phyloP scores from a whole-genome alignment of 257 asterid genomes.

The Nemophila menziesii region DNA sequence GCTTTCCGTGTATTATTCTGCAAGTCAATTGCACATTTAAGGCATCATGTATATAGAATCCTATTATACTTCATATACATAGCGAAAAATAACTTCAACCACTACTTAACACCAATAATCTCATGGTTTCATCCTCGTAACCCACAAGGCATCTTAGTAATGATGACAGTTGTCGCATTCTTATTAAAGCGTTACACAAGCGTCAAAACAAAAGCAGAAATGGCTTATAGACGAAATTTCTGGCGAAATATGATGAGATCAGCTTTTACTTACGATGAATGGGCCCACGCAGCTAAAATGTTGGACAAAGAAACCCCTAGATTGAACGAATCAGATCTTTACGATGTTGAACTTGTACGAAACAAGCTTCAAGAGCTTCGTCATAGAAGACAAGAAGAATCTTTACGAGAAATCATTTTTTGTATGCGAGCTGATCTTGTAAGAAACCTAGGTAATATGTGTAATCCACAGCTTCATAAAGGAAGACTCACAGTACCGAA shows the following conservation, averaged over 20 bases:
- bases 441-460: slow-evolving; percentile 87
- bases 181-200: slow-evolving; percentile 62
- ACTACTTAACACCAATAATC: slow-evolving; percentile 41
- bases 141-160: slow-evolving; percentile 75
- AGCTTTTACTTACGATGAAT: slow-evolving; percentile 88
- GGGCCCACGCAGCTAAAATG: slow-evolving; percentile 98
- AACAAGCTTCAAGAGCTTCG: slow-evolving; percentile 76
- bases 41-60: slow-evolving; percentile 34
- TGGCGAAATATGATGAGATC: slow-evolving; percentile 94
- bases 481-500: slow-evolving; percentile 85
- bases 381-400: slow-evolving; percentile 79
- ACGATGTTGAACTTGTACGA: slow-evolving; percentile 79
- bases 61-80: slow-evolving; percentile 25
- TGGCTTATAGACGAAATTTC: slow-evolving; percentile 83
- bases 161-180: slow-evolving; percentile 70
- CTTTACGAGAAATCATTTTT: slow-evolving; percentile 78
- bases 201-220: slow-evolving; percentile 68
- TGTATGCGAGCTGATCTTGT: slow-evolving; percentile 88
- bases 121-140: slow-evolving; percentile 88
- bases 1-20: slow-evolving; percentile 80
- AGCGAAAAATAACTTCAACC: slow-evolving; percentile 24
- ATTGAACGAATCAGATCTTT: slow-evolving; percentile 64
- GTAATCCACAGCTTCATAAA: slow-evolving; percentile 89
- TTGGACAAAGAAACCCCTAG: slow-evolving; percentile 63
- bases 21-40: slow-evolving; percentile 59